Conservation (phyloP, 345 rosid species). For the Eucalyptus pauciflora region DNA sequence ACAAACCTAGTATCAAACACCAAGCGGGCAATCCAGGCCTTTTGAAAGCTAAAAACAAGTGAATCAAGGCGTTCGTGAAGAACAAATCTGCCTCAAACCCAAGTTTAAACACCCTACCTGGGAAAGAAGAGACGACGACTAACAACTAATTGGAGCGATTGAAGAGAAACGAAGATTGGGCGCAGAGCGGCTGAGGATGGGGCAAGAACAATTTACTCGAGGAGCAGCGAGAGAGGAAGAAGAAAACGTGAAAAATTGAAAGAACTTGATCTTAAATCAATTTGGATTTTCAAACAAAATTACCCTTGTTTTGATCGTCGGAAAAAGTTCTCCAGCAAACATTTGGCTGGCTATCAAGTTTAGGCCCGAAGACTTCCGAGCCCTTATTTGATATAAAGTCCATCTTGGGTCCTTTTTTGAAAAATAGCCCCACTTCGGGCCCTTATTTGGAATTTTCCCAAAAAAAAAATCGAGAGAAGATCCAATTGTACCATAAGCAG, state of each 20-base stretch:
- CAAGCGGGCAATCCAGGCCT: background rate
- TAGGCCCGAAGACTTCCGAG: background rate
- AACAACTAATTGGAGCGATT: background rate
- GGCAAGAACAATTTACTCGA: background rate
- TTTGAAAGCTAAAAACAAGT: slow-evolving; percentile 1
- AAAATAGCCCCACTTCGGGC: fast-evolving
- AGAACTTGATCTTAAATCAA: background rate
- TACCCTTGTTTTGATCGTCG: background rate
- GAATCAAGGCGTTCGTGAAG: slow-evolving; percentile 9
- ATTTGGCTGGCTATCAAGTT: background rate
- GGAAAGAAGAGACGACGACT: fast-evolving
- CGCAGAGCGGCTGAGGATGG: background rate
- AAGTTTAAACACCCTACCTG: background rate
- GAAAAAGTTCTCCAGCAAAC: fast-evolving
- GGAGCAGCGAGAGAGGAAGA: background rate
- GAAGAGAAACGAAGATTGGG: background rate
- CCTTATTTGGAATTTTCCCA: fast-evolving
- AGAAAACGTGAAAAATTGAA: background rate
- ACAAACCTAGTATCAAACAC: slow-evolving; percentile 2
- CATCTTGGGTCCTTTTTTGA: fast-evolving
- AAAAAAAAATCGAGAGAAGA: background rate
- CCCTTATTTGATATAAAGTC: too few species aligned
- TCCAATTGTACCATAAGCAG: background rate
- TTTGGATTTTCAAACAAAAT: background rate
- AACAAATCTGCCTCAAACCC: slow-evolving; percentile 12